Evolutionary conservation across 768 basidiomycete species (phyloP).

Genomic region (Lactarius evosmus): DNA sequence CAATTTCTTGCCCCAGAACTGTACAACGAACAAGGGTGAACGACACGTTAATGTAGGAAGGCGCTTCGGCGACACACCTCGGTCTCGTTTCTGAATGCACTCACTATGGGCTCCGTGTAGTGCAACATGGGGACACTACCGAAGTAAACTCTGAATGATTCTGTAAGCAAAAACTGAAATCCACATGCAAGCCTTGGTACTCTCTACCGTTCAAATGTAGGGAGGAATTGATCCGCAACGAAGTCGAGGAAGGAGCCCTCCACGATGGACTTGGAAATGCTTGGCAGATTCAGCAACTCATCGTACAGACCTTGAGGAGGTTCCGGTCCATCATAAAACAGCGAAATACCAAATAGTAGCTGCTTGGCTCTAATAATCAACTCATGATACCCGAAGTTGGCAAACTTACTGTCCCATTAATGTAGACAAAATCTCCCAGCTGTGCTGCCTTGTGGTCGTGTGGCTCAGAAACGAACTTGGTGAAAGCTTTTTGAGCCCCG

Average conservation of each 20-base stretch:
- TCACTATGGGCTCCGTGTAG: conserved; percentile 9
- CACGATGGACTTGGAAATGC: not conserved
- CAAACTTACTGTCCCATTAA: not conserved
- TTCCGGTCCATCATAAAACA: conserved; percentile 18
- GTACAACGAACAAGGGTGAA: not conserved
- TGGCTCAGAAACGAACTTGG: conserved; percentile 1
- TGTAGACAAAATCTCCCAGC: conserved; percentile 1
- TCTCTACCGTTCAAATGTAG: not conserved
- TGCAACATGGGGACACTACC: not conserved
- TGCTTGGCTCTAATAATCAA: not conserved
- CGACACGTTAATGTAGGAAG: not conserved
- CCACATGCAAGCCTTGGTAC: not conserved
- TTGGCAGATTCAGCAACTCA: conserved; percentile 8
- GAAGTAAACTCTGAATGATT: not conserved
- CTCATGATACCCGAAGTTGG: not conserved
- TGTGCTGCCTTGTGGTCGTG: conserved; percentile 10
- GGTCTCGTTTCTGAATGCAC: conserved; percentile 11
- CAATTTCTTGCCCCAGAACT: conserved; percentile 13
- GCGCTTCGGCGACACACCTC: not conserved
- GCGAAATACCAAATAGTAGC: not conserved
- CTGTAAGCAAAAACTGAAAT: not conserved
- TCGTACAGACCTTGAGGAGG: conserved; percentile 12
- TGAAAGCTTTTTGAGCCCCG: not conserved
- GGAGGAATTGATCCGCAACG: not conserved
- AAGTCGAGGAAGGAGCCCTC: conserved; percentile 4